phyloP scores from a whole-genome alignment of 169 alveolate genomes.

The Plasmodium gallinaceum region DNA sequence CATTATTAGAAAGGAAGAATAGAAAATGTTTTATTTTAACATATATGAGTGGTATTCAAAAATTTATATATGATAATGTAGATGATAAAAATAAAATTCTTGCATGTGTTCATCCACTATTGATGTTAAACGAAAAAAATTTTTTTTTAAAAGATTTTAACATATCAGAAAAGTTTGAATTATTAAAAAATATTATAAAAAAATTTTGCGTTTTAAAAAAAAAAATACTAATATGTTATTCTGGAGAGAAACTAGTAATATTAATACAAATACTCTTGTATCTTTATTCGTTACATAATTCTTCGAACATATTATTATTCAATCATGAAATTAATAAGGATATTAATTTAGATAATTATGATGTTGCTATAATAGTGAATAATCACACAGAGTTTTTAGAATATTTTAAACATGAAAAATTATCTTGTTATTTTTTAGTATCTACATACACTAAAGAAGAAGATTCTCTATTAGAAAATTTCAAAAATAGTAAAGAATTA shows the following conservation, averaged over 20 bases:
- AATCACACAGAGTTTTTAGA: slow-evolving; percentile 26
- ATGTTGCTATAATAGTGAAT: slow-evolving; percentile 46
- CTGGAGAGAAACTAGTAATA: slow-evolving; percentile 56
- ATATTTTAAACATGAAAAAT: slow-evolving; percentile 6
- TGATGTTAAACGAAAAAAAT: slow-evolving; percentile 27
- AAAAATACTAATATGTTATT: slow-evolving; percentile 58
- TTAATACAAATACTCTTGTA: slow-evolving; percentile 32
- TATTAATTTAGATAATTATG: slow-evolving; percentile 5
- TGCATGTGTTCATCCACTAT: slow-evolving; percentile 59
- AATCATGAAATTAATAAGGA: neutral
- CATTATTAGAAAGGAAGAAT: neutral
- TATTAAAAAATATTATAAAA: slow-evolving; percentile 51
- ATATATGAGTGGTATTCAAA: slow-evolving; percentile 73
- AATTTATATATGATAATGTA: slow-evolving; percentile 62
- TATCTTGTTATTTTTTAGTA: slow-evolving; percentile 27
- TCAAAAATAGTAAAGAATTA: slow-evolving; percentile 25
- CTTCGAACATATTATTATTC: neutral
- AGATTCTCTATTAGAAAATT: neutral
- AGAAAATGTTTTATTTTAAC: slow-evolving; percentile 21
- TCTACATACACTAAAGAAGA: slow-evolving; percentile 59
- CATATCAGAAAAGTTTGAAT: slow-evolving; percentile 69
- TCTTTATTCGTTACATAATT: slow-evolving; percentile 13
- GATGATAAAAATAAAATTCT: slow-evolving; percentile 21
- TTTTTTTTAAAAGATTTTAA: slow-evolving; percentile 69
- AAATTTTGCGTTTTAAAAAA: slow-evolving; percentile 37